phyloP scores from a whole-genome alignment of 306 rosid species.

The Echinosophora koreensis region DNA sequence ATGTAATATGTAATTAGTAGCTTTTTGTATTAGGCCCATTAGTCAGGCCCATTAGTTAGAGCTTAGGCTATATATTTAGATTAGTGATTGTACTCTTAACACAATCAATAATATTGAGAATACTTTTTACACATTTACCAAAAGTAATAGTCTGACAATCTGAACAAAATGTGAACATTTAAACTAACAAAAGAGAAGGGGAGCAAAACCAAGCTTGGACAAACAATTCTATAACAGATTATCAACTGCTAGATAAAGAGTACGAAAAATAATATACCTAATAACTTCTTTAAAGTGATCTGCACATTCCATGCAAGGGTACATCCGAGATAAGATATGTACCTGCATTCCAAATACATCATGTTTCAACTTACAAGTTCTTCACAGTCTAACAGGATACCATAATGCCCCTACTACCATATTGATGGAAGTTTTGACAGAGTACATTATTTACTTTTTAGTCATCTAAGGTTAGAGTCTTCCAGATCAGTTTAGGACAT shows the following conservation, averaged over 20 bases:
- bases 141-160: conserved; percentile 13
- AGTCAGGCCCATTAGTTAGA: too few species aligned
- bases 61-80: too few species aligned
- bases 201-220: conserved; percentile 13
- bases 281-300: conserved; percentile 89
- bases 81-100: too few species aligned
- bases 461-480: conserved; percentile 8
- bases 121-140: too few species aligned
- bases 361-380: conserved; percentile 32
- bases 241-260: conserved; percentile 6
- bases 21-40: too few species aligned
- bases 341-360: conserved; percentile 60
- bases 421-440: neutral
- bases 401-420: conserved; percentile 20
- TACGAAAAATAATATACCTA: conserved; percentile 59
- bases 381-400: conserved; percentile 19
- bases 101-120: too few species aligned
- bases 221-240: conserved; percentile 26
- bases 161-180: neutral
- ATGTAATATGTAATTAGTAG: too few species aligned
- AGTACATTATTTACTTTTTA: neutral
- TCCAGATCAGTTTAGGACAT: conserved; percentile 20
- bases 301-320: conserved; percentile 94
- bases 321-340: conserved; percentile 78
- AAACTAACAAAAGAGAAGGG: neutral